phyloP scores from a whole-genome alignment of 306 rosid genomes.

The Gleditsia sinensis region DNA sequence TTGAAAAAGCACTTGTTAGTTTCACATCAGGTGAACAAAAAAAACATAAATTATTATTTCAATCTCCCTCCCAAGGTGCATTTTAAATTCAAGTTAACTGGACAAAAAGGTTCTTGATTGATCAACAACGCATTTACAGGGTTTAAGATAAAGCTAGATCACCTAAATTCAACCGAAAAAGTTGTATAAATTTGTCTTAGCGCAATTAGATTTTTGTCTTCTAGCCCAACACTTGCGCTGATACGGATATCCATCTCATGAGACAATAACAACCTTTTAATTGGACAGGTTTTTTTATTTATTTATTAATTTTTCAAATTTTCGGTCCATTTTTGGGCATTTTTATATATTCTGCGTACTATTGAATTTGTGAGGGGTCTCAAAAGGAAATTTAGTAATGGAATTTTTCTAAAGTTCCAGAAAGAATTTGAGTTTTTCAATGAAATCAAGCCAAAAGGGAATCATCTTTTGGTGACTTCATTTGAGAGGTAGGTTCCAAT shows the following conservation, averaged over 20 bases:
- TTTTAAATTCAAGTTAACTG: background rate
- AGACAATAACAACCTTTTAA: constrained; percentile 9
- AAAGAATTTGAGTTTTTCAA: background rate
- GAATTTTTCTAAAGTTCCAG: background rate
- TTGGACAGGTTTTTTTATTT: background rate
- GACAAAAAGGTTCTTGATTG: background rate
- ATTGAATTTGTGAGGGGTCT: background rate
- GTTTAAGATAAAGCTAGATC: constrained; percentile 1
- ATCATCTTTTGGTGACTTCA: constrained; percentile 25
- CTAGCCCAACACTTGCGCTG: constrained; percentile 18
- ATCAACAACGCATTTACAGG: background rate
- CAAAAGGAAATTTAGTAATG: background rate
- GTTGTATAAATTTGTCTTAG: constrained; percentile 33
- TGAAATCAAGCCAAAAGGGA: background rate
- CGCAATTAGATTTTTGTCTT: constrained; percentile 21
- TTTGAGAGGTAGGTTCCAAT: constrained; percentile 45
- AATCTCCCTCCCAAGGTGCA: background rate
- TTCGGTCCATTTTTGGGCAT: no score
- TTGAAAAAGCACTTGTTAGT: background rate
- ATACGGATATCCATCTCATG: background rate
- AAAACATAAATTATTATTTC: background rate
- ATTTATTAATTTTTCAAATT: background rate
- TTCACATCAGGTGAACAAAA: background rate
- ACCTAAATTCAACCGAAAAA: constrained; percentile 41
- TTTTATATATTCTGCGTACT: background rate